Evolutionary conservation across 495 filamentous ascomycete species (phyloP).

Genomic region (Melanomma pulvis-pyrius): DNA sequence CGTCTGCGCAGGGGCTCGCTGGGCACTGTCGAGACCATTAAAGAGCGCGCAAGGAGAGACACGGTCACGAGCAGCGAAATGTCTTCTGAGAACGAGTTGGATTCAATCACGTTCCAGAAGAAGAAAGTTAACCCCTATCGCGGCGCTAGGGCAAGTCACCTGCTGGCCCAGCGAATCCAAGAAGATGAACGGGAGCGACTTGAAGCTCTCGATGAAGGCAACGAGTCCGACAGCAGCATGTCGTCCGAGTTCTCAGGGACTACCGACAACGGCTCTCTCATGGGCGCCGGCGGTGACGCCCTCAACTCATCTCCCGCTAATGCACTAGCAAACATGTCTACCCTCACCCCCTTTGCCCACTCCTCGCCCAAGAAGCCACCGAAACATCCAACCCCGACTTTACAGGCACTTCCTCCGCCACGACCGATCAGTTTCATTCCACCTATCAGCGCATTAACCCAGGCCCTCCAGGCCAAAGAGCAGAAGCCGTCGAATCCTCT

Average conservation of each 20-base stretch:
- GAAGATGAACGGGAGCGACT: constrained; percentile 45
- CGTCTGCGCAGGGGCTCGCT: constrained; percentile 71
- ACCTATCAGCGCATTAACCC: constrained; percentile 72
- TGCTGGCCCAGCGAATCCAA: constrained; percentile 50
- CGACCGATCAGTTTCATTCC: constrained; percentile 83
- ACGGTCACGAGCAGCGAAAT: constrained; percentile 91
- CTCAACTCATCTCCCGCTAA: constrained; percentile 50
- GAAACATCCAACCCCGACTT: constrained; percentile 59
- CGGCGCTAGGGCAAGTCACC: constrained; percentile 54
- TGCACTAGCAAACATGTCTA: constrained; percentile 37
- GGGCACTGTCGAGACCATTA: constrained; percentile 71
- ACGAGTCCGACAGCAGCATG: constrained; percentile 65
- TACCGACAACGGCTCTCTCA: constrained; percentile 62
- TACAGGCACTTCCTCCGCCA: constrained; percentile 85
- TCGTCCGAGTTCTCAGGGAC: constrained; percentile 72
- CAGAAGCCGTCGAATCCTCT: constrained; percentile 80
- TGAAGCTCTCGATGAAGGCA: constrained; percentile 59
- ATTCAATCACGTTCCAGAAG: constrained; percentile 65
- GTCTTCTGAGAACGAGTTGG: constrained; percentile 86
- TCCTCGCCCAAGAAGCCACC: constrained; percentile 59
- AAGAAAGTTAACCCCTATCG: constrained; percentile 59
- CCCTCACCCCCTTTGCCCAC: constrained; percentile 41
- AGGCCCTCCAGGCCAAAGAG: constrained; percentile 75
- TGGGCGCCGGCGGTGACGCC: constrained; percentile 53
- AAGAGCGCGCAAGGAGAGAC: constrained; percentile 75